Evolutionary conservation across 2,329 filamentous ascomycete species (phyloP).

Genomic region (Ascochyta lentis): DNA sequence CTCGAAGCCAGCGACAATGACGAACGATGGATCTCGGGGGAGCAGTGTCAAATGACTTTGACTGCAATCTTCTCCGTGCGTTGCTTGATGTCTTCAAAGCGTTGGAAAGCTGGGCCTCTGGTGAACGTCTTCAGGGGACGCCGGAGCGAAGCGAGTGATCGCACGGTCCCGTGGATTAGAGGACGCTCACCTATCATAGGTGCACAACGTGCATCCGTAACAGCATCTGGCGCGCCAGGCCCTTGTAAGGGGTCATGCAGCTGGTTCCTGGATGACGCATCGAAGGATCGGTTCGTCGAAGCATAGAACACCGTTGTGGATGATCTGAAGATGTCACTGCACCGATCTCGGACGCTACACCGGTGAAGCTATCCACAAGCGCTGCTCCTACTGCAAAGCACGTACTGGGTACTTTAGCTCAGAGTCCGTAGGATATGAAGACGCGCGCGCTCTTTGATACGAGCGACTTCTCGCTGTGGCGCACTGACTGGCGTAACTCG

Average conservation of each 20-base stretch:
- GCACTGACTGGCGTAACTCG: background rate
- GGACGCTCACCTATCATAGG: constrained; percentile 29
- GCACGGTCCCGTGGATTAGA: constrained; percentile 24
- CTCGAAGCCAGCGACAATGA: background rate
- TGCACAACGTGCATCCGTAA: constrained; percentile 25
- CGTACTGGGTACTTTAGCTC: background rate
- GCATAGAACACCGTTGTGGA: constrained; percentile 10
- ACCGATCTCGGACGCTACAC: constrained; percentile 14
- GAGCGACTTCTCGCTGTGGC: constrained; percentile 5
- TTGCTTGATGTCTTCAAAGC: background rate
- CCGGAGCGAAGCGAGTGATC: constrained; percentile 22
- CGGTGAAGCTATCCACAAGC: constrained; percentile 5
- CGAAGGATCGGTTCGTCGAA: constrained; percentile 17
- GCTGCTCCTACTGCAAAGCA: background rate
- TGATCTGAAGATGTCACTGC: constrained; percentile 13
- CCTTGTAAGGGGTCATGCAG: constrained; percentile 41
- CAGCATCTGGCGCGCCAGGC: constrained; percentile 24
- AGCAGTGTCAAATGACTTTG: background rate
- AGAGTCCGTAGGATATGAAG: background rate
- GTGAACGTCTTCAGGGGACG: constrained; percentile 6
- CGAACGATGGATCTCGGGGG: constrained; percentile 8
- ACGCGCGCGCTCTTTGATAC: constrained; percentile 2
- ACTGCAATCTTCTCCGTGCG: constrained; percentile 7
- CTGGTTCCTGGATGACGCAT: constrained; percentile 46
- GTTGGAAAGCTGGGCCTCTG: constrained; percentile 1